Conservation (phyloP, 225 moss, liverwort and hornwort species). For the Takakia lepidozioides region DNA sequence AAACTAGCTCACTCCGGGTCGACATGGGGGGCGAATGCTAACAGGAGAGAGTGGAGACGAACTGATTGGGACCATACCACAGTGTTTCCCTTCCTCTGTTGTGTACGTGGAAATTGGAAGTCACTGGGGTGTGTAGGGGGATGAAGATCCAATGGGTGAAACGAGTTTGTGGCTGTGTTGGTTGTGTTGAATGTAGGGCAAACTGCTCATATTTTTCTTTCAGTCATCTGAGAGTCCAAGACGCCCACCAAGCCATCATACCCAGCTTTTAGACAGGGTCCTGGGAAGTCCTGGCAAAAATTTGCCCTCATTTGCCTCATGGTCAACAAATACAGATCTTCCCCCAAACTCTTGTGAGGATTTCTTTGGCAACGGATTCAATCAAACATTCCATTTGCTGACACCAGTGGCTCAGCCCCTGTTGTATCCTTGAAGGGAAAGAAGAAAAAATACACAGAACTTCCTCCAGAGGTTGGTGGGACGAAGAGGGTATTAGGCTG, state of each 20-base stretch:
- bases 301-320: slow-evolving; percentile 50
- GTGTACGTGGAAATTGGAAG: too few relatives aligned
- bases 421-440: too few relatives aligned
- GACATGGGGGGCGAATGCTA: too few relatives aligned
- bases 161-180: slow-evolving; percentile 35
- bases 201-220: slow-evolving; percentile 22
- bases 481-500: too few relatives aligned
- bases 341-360: slow-evolving; percentile 61
- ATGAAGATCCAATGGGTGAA: slow-evolving; percentile 38
- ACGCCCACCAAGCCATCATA: background rate
- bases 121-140: slow-evolving; percentile 25
- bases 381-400: slow-evolving; percentile 50
- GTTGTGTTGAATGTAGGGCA: slow-evolving; percentile 39
- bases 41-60: too few relatives aligned
- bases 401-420: slow-evolving; percentile 14
- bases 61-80: too few relatives aligned
- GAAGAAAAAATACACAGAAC: too few relatives aligned
- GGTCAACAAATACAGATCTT: slow-evolving; percentile 43
- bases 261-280: background rate
- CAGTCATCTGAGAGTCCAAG: background rate
- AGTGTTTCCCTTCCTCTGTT: too few relatives aligned
- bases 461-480: too few relatives aligned
- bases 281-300: slow-evolving; percentile 67
- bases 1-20: too few relatives aligned
- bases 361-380: slow-evolving; percentile 88